Evolutionary conservation across 495 filamentous ascomycete genomes (phyloP).

Genomic region (Lasiosphaeria hispida): DNA sequence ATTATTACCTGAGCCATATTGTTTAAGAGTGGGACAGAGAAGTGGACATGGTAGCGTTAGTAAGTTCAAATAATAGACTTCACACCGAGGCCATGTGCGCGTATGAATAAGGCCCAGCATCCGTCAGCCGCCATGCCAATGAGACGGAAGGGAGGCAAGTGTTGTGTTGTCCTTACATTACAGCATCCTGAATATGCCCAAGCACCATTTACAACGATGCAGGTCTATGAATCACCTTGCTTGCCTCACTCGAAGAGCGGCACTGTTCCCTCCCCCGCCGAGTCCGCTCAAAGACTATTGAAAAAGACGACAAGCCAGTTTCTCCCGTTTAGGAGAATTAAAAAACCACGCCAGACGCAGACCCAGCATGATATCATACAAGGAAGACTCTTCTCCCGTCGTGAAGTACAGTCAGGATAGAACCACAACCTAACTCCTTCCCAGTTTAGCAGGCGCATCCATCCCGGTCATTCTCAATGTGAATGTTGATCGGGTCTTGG

Average conservation of each 20-base stretch:
- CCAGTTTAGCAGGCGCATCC: constrained; percentile 77
- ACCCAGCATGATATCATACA: constrained; percentile 36
- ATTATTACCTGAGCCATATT: too few relatives aligned
- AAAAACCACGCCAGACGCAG: constrained; percentile 21
- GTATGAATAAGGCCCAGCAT: too few relatives aligned
- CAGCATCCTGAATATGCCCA: background rate
- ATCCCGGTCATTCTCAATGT: constrained; percentile 84
- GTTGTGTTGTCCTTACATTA: too few relatives aligned
- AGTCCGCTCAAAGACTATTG: background rate
- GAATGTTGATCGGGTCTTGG: constrained; percentile 95
- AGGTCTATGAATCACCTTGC: constrained; percentile 9
- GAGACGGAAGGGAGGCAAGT: too few relatives aligned
- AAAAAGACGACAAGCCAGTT: constrained; percentile 6
- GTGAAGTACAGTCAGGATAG: background rate
- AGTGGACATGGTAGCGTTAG: too few relatives aligned
- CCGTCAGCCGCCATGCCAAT: too few relatives aligned
- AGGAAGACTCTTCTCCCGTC: constrained; percentile 9
- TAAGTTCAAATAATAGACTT: too few relatives aligned
- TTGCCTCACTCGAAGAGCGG: background rate
- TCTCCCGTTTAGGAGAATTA: constrained; percentile 9
- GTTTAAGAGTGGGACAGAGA: too few relatives aligned
- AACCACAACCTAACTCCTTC: background rate
- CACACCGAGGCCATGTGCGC: too few relatives aligned
- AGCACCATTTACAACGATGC: constrained; percentile 19
- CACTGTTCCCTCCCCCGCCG: background rate